These are phyloP conservation scores for Coelastrella sp. DNA, from an alignment of 139 green algal genomes.

Conservation along the genomic window DNA sequence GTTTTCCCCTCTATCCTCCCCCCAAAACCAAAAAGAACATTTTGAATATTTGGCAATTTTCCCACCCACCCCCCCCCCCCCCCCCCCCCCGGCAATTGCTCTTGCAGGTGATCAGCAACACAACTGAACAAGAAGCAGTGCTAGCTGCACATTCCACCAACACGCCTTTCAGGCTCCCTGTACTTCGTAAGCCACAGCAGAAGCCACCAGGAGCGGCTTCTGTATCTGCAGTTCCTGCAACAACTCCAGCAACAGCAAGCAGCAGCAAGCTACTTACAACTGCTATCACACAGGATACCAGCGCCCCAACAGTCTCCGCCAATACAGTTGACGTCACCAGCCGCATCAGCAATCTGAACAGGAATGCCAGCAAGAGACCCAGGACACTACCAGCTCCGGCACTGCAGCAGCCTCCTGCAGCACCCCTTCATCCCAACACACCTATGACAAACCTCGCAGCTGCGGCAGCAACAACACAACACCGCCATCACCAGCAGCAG, in stretches of 20 bases:
- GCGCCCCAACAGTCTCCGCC: not conserved
- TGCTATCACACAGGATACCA: not conserved
- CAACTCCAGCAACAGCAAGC: not conserved
- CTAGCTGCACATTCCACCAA: not conserved
- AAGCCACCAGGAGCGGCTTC: not conserved
- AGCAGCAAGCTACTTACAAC: not conserved
- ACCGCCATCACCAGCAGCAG: not conserved
- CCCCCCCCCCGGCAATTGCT: too few relatives aligned
- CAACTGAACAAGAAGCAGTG: not conserved
- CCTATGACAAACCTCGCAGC: too few relatives aligned
- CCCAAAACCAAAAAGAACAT: too few relatives aligned
- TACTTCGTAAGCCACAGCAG: conserved; percentile 17
- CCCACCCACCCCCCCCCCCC: too few relatives aligned
- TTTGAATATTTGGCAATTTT: too few relatives aligned
- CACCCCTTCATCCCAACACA: not conserved
- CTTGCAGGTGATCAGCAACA: not conserved
- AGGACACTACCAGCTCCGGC: not conserved
- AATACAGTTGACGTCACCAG: not conserved
- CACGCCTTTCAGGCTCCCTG: conserved; percentile 17
- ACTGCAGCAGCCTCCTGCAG: not conserved
- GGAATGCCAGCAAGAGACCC: not conserved
- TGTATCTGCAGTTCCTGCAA: not conserved
- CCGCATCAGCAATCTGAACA: not conserved
- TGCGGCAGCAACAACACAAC: too few relatives aligned
- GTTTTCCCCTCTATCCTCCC: too few relatives aligned